Conservation (phyloP, 2,329 filamentous ascomycete species). For the Fusarium sp. region DNA sequence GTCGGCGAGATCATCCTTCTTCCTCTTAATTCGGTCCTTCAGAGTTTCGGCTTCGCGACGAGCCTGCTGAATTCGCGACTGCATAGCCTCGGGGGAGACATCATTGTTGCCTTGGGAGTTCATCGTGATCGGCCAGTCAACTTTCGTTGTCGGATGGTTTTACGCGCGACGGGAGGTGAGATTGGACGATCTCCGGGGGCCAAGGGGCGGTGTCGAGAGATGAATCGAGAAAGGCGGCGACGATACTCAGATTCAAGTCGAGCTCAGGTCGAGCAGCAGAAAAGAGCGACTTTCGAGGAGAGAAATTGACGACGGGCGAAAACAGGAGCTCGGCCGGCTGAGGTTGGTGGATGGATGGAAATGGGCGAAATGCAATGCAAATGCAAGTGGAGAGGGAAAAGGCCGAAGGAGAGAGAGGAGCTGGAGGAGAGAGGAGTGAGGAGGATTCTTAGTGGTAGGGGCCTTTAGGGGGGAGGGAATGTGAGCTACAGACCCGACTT, state of each 20-base stretch:
- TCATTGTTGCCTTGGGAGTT: slow-evolving; percentile 67
- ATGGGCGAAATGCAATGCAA: slow-evolving; percentile 43
- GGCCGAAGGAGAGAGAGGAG: slow-evolving; percentile 39
- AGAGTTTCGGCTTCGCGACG: slow-evolving; percentile 96
- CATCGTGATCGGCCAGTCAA: slow-evolving; percentile 53
- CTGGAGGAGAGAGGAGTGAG: slow-evolving; percentile 37
- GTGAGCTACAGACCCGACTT: slow-evolving; percentile 39
- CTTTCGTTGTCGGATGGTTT: slow-evolving; percentile 11
- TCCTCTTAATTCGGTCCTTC: slow-evolving; percentile 99
- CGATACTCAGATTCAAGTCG: slow-evolving; percentile 36
- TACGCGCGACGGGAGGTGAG: slow-evolving; percentile 19
- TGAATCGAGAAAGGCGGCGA: slow-evolving; percentile 18
- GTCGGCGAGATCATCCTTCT: slow-evolving; percentile 99
- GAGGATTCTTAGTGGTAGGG: slow-evolving; percentile 40
- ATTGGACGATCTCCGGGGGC: slow-evolving; percentile 23
- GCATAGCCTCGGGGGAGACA: slow-evolving; percentile 81
- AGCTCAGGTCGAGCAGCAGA: slow-evolving; percentile 35
- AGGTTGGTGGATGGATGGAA: slow-evolving; percentile 41
- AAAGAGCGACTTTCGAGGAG: slow-evolving; percentile 33
- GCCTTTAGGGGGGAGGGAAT: slow-evolving; percentile 42
- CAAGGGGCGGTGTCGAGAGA: slow-evolving; percentile 29
- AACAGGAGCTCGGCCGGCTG: slow-evolving; percentile 39
- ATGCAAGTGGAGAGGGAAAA: slow-evolving; percentile 48
- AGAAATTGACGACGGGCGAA: slow-evolving; percentile 34
- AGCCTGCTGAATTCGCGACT: slow-evolving; percentile 90